Conservation (phyloP, 768 basidiomycete genomes). For the Boletus rubropictus region DNA sequence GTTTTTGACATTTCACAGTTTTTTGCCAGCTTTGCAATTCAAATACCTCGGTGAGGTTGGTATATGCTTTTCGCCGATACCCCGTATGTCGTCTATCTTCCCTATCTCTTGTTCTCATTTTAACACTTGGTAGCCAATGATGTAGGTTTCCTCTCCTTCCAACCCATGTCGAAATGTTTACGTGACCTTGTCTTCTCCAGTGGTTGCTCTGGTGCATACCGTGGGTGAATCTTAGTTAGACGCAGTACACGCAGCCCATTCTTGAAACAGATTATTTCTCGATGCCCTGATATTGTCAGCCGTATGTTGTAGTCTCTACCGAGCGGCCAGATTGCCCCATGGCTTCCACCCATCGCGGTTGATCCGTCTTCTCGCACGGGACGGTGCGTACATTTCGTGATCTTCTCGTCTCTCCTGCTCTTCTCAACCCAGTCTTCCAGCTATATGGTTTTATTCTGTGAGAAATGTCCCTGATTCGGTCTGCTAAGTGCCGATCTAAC, state of each 20-base stretch:
- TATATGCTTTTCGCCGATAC: conserved; percentile 7
- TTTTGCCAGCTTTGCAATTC: conserved; percentile 1
- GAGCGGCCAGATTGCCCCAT: background rate
- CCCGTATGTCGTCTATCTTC: conserved; percentile 9
- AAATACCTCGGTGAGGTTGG: conserved; percentile 7
- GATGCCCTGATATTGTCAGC: conserved; percentile 9
- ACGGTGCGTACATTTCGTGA: conserved; percentile 14
- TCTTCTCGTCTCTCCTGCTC: background rate
- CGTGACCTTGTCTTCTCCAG: conserved; percentile 2
- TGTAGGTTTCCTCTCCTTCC: conserved; percentile 7
- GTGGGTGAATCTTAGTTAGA: conserved; percentile 3
- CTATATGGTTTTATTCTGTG: conserved; percentile 15
- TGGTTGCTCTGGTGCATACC: conserved; percentile 9
- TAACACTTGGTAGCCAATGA: background rate
- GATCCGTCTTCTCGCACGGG: conserved; percentile 16
- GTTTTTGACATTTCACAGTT: background rate
- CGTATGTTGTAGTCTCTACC: conserved; percentile 5
- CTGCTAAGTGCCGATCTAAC: background rate
- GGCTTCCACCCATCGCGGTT: conserved; percentile 6
- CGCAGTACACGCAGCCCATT: background rate
- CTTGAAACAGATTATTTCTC: conserved; percentile 11
- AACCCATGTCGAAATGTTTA: background rate
- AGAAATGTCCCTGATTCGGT: background rate
- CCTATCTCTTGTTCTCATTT: background rate
- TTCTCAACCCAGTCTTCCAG: conserved; percentile 5